Base-by-base conservation (phyloP, 2,329 filamentous ascomycete species). In the Plenodomus biglobosus region DNA sequence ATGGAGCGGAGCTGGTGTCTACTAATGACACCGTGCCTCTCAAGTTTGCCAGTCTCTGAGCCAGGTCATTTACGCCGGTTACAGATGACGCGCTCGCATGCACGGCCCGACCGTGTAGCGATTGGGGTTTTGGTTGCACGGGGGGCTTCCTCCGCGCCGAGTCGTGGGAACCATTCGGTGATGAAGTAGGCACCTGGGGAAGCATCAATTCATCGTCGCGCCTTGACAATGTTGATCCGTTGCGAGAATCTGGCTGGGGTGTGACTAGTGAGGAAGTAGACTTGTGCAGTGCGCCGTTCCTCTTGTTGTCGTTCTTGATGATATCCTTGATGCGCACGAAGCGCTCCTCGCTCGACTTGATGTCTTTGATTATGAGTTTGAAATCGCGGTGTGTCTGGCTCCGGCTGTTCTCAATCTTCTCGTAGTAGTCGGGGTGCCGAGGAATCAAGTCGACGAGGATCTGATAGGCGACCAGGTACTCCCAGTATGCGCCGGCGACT, bases 391-490 rank as follows among this genome's bases (percentile, higher is more conserved):
- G 73, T 71, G 74, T 77, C 55, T 70, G 72, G 40, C 72, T 72
- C 43, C 75, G 75, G 54, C 85, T 82, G 32, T 73, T 73, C 59
- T 83, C 81, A 48, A 91, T 75, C 42, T 80, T 78, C 21, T 83
- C 81, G 39, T 66, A 61, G 69, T 85, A 95, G 53, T 92, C 88
- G 47, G 81, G 83, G 68, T 95, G 90, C 30, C 79, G 79, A 2
- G 89, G 88, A 20, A 97, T 85, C 36, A 85, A 76, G 46, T 92
- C 85, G 42, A 91, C 80, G 13, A 88, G 82, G 46, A 96, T 87
- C 48, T 91, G 85, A 50, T 82, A 91, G 10, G 92, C 89, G 54
- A 86, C 83, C 48, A 97, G 80, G 65, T 92, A 97, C 52, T 95
- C 88, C 56, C 87, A 83, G 46, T 95, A 86, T 2, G 92, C 92